A percentile compares a stretch with the other conserved stretches of the same genome.
Evolutionary conservation across 2,329 filamentous ascomycete genomes (phyloP).

Genomic region (Xylaria arbuscula): DNA sequence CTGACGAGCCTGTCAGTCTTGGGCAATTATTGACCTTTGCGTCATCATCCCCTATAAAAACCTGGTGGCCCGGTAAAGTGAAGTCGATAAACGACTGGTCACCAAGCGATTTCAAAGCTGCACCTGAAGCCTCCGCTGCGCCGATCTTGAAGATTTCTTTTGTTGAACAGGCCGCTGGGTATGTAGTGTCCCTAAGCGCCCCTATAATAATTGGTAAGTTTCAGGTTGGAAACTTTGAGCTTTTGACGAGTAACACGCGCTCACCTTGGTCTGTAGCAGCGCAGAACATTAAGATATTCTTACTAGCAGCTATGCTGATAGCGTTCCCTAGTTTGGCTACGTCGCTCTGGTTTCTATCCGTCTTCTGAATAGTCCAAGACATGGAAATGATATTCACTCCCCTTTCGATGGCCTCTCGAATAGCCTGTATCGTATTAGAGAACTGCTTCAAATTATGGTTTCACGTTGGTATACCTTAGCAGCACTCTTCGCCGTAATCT

Average conservation of each 20-base stretch:
- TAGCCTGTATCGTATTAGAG: not conserved
- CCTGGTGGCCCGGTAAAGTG: not conserved
- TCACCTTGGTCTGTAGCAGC: not conserved
- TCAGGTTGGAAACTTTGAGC: not conserved
- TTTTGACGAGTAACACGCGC: too few species aligned
- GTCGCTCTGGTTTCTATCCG: not conserved
- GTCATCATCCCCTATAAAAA: not conserved
- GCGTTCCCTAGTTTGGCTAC: not conserved
- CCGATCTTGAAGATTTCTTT: not conserved
- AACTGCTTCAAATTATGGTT: too few species aligned
- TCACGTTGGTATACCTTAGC: not conserved
- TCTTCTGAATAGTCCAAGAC: not conserved
- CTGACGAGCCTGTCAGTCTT: not conserved
- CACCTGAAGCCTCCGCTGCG: not conserved
- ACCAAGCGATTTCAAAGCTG: not conserved
- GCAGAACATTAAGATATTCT: not conserved
- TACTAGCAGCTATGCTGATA: not conserved
- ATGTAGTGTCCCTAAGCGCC: not conserved
- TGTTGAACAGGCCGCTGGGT: not conserved
- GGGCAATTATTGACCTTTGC: not conserved
- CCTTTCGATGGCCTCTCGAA: not conserved
- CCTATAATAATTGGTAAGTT: not conserved
- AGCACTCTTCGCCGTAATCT: not conserved
- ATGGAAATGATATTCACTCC: conserved; percentile 11
- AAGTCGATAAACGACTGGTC: not conserved